phyloP scores from a whole-genome alignment of 306 rosid genomes.

The Gastrolobium bilobum region DNA sequence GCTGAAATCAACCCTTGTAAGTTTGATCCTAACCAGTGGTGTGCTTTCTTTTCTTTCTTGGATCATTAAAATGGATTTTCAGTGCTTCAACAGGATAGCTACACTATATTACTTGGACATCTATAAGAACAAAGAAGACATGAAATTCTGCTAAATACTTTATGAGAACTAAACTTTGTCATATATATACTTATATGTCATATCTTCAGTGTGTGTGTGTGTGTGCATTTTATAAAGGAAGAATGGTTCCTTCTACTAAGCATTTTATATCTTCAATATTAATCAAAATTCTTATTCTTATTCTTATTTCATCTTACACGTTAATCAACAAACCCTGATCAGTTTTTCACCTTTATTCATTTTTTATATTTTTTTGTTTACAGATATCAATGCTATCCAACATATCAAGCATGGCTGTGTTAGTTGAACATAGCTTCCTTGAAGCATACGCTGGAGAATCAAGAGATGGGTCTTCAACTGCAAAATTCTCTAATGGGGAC shows the following conservation, averaged over 20 bases:
- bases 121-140: not conserved
- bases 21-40: conserved; percentile 30
- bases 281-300: not conserved
- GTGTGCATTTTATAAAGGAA: too few species aligned
- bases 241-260: too few species aligned
- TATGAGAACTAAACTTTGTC: conserved; percentile 5
- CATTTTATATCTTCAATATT: too few species aligned
- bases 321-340: not conserved
- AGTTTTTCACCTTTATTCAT: not conserved
- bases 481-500: conserved; percentile 70
- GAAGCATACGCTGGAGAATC: conserved; percentile 83
- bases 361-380: not conserved
- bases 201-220: too few species aligned
- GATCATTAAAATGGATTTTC: conserved; percentile 17
- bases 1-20: conserved; percentile 68
- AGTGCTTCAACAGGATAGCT: not conserved
- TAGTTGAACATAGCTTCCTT: conserved; percentile 71
- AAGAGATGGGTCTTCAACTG: conserved; percentile 64
- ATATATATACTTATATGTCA: not conserved
- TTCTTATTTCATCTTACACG: not conserved
- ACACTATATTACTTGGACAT: too few species aligned
- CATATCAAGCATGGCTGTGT: conserved; percentile 65
- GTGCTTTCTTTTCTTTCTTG: not conserved
- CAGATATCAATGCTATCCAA: conserved; percentile 74
- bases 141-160: not conserved